These are phyloP conservation scores for Volvox carteri DNA, from an alignment of 163 green algal species.

Conservation along the genomic window DNA sequence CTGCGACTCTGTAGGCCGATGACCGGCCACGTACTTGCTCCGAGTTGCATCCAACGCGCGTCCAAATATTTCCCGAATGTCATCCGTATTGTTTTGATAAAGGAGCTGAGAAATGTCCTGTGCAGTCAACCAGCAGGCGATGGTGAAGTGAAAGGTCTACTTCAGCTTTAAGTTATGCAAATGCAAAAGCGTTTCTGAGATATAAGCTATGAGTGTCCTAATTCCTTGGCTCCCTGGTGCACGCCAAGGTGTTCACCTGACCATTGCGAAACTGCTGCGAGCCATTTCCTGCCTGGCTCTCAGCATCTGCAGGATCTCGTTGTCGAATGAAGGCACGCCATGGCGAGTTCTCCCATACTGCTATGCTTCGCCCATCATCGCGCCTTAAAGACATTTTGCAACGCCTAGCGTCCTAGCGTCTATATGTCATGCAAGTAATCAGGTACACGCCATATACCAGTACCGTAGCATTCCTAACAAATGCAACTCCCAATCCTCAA, in stretches of 20 bases:
- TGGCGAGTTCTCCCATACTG: slow-evolving; percentile 24
- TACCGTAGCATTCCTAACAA: too few species aligned
- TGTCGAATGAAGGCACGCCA: slow-evolving; percentile 33
- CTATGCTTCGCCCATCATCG: slow-evolving; percentile 1
- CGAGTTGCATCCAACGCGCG: background rate
- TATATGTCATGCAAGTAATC: background rate
- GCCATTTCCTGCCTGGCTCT: background rate
- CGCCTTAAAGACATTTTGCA: background rate
- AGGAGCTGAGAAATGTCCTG: background rate
- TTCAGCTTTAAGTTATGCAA: too few species aligned
- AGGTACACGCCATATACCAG: too few species aligned
- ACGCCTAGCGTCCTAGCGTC: background rate
- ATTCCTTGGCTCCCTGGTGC: too few species aligned
- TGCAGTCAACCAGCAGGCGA: background rate
- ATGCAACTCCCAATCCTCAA: background rate
- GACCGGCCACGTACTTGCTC: slow-evolving; percentile 5
- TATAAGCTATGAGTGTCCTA: too few species aligned
- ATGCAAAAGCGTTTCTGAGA: too few species aligned
- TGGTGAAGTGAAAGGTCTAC: background rate
- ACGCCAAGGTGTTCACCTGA: too few species aligned
- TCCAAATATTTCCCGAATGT: slow-evolving; percentile 22
- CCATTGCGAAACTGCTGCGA: background rate
- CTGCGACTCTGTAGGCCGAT: too few species aligned
- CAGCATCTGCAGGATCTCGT: background rate
- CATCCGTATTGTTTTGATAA: background rate